These are phyloP conservation scores for Cystobasidium ongulense DNA, from an alignment of 768 basidiomycete genomes.

Conservation along the genomic window DNA sequence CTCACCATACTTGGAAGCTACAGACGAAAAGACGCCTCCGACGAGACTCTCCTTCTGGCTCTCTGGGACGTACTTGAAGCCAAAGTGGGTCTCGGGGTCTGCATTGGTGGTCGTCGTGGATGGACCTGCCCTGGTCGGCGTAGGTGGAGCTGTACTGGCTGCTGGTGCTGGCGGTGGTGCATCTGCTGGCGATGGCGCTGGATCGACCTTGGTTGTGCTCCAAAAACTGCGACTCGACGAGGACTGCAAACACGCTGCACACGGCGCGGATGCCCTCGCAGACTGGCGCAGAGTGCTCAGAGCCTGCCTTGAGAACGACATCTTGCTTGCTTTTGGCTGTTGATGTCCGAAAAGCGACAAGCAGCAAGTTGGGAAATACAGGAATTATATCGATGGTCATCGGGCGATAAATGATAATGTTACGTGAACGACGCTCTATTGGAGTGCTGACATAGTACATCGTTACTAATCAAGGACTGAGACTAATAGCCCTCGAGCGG, in stretches of 20 bases:
- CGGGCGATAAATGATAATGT: too few relatives aligned
- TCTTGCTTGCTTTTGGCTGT: background rate
- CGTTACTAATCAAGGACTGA: too few relatives aligned
- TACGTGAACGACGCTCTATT: too few relatives aligned
- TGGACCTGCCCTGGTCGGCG: background rate
- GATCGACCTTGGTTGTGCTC: background rate
- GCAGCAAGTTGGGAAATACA: too few relatives aligned
- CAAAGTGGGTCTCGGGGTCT: conserved; percentile 62
- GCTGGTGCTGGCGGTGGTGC: background rate
- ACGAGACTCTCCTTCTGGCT: conserved; percentile 81
- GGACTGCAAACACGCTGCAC: background rate
- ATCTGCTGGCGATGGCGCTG: background rate
- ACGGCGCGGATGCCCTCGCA: background rate
- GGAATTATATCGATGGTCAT: background rate
- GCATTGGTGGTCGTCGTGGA: background rate
- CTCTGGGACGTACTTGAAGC: conserved; percentile 80
- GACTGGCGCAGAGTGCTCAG: background rate
- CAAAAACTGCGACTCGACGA: background rate
- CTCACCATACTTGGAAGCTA: conserved; percentile 68
- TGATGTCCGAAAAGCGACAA: background rate
- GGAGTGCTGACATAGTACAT: too few relatives aligned
- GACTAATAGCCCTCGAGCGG: too few relatives aligned
- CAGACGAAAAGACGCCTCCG: conserved; percentile 86
- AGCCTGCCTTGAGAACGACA: background rate
- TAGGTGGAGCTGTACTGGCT: background rate